A percentile compares a stretch with the other conserved stretches of the same genome.
Evolutionary conservation across 441 rosid genomes (phyloP).

Genomic region (Dalechampia spathulata): DNA sequence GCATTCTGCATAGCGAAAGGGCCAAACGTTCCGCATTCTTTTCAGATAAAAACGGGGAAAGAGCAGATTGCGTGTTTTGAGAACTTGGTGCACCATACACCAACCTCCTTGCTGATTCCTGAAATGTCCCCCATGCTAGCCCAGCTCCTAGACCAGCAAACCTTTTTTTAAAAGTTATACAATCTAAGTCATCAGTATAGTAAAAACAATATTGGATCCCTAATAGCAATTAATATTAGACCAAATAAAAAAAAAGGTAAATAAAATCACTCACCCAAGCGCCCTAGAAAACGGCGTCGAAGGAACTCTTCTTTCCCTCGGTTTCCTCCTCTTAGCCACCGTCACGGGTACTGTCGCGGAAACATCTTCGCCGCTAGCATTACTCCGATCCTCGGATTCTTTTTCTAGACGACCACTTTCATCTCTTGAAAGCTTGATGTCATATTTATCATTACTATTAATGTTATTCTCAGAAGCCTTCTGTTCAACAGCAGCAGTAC

Average conservation of each 20-base stretch:
- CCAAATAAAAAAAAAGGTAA: no score
- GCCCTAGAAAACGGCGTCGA: constrained; percentile 87
- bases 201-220: no score
- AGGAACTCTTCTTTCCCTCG: constrained; percentile 86
- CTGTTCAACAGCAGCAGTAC: constrained; percentile 4
- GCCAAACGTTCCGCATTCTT: constrained; percentile 92
- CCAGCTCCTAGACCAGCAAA: constrained; percentile 98
- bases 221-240: no score
- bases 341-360: constrained; percentile 13
- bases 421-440: background rate
- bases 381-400: constrained; percentile 21
- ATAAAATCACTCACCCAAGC: constrained; percentile 50
- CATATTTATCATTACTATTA: background rate
- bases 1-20: constrained; percentile 85
- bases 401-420: constrained; percentile 7
- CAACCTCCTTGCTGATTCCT: constrained; percentile 83
- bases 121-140: constrained; percentile 89
- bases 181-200: no score
- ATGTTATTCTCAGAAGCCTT: constrained; percentile 11
- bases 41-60: constrained; percentile 68
- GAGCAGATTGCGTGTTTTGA: constrained; percentile 49
- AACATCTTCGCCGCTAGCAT: constrained; percentile 18
- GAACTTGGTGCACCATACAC: constrained; percentile 54
- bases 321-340: constrained; percentile 52
- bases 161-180: constrained; percentile 31